phyloP scores from a whole-genome alignment of 495 filamentous ascomycete species.

The Staphylotrichum tortipilum region DNA sequence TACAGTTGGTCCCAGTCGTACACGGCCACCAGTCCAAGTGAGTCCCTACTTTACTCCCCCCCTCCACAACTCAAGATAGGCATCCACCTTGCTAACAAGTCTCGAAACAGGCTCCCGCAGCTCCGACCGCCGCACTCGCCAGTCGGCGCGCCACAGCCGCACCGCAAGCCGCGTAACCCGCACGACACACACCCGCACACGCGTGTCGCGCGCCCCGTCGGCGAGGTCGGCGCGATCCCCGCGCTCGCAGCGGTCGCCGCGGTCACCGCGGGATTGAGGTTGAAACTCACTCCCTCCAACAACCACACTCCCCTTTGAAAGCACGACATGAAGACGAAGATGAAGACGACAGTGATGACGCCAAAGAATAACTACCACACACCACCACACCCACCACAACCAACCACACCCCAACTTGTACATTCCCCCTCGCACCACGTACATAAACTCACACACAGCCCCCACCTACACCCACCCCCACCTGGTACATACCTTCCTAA shows the following conservation, averaged over 20 bases:
- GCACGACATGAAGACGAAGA: too few species aligned
- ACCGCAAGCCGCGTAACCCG: conserved; percentile 21
- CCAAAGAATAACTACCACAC: too few species aligned
- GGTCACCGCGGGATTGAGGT: too few species aligned
- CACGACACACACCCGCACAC: conserved; percentile 19
- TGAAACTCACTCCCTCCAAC: too few species aligned
- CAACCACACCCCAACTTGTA: not conserved
- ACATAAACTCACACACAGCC: too few species aligned
- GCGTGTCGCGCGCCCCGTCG: conserved; percentile 24
- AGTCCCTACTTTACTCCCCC: conserved; percentile 17
- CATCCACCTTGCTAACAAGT: too few species aligned
- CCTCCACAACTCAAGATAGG: too few species aligned
- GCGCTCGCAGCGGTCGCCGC: too few species aligned
- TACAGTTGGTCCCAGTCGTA: conserved; percentile 41
- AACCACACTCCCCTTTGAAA: too few species aligned
- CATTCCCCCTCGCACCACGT: not conserved
- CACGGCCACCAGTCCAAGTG: conserved; percentile 41
- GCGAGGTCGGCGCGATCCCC: conserved; percentile 12
- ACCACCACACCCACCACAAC: too few species aligned
- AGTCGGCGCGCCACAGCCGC: conserved; percentile 15
- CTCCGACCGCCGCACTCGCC: conserved; percentile 24
- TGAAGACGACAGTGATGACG: not conserved
- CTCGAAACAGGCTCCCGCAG: conserved; percentile 33
- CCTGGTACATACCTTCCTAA: too few species aligned
- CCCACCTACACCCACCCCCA: too few species aligned